Base-by-base conservation (phyloP, 495 filamentous ascomycete genomes). In the Copromyces sp. region DNA sequence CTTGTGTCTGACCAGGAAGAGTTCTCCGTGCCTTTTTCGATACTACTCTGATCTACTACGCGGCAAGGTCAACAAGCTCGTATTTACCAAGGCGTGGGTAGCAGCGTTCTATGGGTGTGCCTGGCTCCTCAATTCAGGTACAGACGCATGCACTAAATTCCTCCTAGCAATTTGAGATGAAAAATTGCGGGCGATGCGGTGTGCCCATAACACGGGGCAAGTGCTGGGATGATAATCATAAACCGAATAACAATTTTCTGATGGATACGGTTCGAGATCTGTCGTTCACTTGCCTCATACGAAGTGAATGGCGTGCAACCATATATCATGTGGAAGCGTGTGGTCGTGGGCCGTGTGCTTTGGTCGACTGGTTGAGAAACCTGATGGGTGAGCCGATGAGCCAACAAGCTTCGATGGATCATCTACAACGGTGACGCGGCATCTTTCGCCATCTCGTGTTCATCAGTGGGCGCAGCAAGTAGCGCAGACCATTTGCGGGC, bases 391-490 rank as follows among this genome's bases (percentile, higher is more conserved):
- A 35, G 53, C 5, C 35, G 29, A 35, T 61, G 29, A 61, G 53
- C 53, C 53, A 61, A 61, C 29, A 61, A 61, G 24, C 29, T 61
- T 17, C 29, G 53, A 61, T 61, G 53, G 53, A 65, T 65, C 53
- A 65, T 35, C 53, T 65, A 24, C 7, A 59, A 47, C 4, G 59
- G 73, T 53, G 53, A 71, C 69, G 45, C 32, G 24, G 12, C 45
- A 59, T 70, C 17, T 73, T 68, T 71, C 7, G 39, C 24, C 32
- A 39, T 35, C 47, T 47, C 37, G 29, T 45, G 61, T 70, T 44
- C 72, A 73, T 42, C 44, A 40, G 42, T 53, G 44, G 69, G 72
- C 69, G 69, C 69, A 71, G 69, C 24, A 40, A 20, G 53, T 61
- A 61, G 53, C 53, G 53, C 24, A 17, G 29, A 61, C 53, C 53